Percentiles rank a stretch among this genome's conserved stretches.
These are phyloP conservation scores for Xylariaceae sp. DNA, from an alignment of 2,329 filamentous ascomycete genomes.

Conservation along the genomic window DNA sequence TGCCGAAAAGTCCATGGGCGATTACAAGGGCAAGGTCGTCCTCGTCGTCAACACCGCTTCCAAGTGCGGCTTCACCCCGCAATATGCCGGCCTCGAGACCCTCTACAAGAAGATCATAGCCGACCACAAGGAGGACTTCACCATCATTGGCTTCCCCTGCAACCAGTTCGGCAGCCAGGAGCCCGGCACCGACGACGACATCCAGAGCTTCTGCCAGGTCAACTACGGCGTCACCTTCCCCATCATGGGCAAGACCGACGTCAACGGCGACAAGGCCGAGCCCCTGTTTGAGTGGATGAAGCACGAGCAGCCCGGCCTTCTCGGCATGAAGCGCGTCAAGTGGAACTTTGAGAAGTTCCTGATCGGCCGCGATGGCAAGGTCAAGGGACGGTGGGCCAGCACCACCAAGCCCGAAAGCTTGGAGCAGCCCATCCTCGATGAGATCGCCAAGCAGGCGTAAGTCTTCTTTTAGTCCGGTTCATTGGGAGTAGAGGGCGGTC, in stretches of 20 bases:
- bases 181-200: slow-evolving; percentile 75
- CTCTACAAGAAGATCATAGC: slow-evolving; percentile 76
- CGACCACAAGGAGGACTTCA: slow-evolving; percentile 70
- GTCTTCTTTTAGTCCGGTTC: slow-evolving; percentile 13
- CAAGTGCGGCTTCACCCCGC: slow-evolving; percentile 97
- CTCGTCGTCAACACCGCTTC: slow-evolving; percentile 96
- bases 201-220: slow-evolving; percentile 80
- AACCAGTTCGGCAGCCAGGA: slow-evolving; percentile 96
- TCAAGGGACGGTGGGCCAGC: slow-evolving; percentile 82
- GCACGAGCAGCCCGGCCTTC: slow-evolving; percentile 69
- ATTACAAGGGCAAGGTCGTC: slow-evolving; percentile 87
- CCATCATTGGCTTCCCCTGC: slow-evolving; percentile 93
- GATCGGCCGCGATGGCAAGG: slow-evolving; percentile 77
- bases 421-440: slow-evolving; percentile 70
- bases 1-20: slow-evolving; percentile 61
- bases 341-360: slow-evolving; percentile 99
- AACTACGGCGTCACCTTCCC: slow-evolving; percentile 96
- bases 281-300: slow-evolving; percentile 78
- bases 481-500: slow-evolving; percentile 6
- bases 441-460: slow-evolving; percentile 55
- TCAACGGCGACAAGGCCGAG: slow-evolving; percentile 79
- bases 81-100: slow-evolving; percentile 86
- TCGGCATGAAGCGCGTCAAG: slow-evolving; percentile 90
- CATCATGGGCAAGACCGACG: slow-evolving; percentile 85
- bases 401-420: slow-evolving; percentile 80